Base-by-base conservation (phyloP, 768 basidiomycete species). In the Tylopilus cervinicoccineus region DNA sequence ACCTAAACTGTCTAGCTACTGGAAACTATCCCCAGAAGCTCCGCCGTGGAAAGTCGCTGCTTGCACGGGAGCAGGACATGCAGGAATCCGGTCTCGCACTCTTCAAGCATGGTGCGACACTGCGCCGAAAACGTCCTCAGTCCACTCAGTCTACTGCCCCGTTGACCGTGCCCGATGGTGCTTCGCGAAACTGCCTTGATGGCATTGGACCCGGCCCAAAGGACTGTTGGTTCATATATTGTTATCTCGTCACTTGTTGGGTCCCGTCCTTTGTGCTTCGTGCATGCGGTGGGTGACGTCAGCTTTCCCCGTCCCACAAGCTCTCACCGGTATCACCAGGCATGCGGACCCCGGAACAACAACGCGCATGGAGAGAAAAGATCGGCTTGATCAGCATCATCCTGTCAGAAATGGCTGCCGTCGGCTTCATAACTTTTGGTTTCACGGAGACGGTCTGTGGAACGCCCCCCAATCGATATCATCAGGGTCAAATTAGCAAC, bases 341-440 rank as follows among this genome's bases (percentile, higher is more conserved):
- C 46, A 86, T 96, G 55, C 78, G 79, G 46, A 94, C 86, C 24
- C 87, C 91, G 0, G 96, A 99, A 55, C 88, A 87, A 56, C 93
- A 96, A 66, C 83, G 93, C 41, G 96, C 96, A 36, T 99, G 94
- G 94, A 78, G 96, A 54, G 96, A 99, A 71, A 99, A 99, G 74
- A 92, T 97, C 69, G 96, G 95, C 8, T 79, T 99, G 22, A 74
- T 99, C 41, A 73, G 76, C 55, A 76, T 97, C 67, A 91, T 95
- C 61, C 64, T 78, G 14, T 5, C 68, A n/a, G 78, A 93, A 53
- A 96, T 98, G 94, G 88, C 89, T 16, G 80, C 74, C 45, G 96
- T 99, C 60, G 96, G 94, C 62, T 99, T 92, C 80, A 76, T 99
- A 64, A 99, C 96, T 11, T 99, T 99, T 70, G 96, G 96, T 8